Base-by-base conservation (phyloP, 805 yeast species). In the Brettanomyces bruxellensis region DNA sequence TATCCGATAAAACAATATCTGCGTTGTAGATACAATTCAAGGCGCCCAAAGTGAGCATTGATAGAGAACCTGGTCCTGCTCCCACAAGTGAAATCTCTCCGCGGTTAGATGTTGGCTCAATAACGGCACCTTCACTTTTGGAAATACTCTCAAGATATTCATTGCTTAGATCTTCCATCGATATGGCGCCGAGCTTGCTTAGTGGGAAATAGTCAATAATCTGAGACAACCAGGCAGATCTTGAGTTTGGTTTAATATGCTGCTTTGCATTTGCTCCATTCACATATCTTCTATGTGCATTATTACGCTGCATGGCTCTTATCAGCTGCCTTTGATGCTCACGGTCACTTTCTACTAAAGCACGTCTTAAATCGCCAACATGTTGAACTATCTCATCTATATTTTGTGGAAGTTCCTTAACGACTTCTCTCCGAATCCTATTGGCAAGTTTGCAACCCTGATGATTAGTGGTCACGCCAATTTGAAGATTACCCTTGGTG, bases 141-240 rank as follows among this genome's bases (percentile, higher is more conserved):
- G 38, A 40, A 25, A 23, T 42, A 14, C 13, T 12, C 6, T 14
- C 24, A n/a, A 25, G 34, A 53, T 4, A 59, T 49, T 13, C 13
- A 11, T 63, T 61, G 1, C 76, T 62, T 45, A 86, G 68, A 52
- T 82, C 84, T 13, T 76, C 76, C 14, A 85, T 62, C 1, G 82
- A 73, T 1, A 90, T 57, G 2, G 70, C 68, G 1, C 83, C 81
- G 37, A 90, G 70, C 55, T 77, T 73, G 6, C 69, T 66, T 40
- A 90, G 68, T 3, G 98, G 98, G 57, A 78, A 90, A 61, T 91
- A 90, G 56, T 90, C 97, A 44, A 91, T 91, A 45, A 89, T 77
- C 58, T 90, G 97, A 3, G 89, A 77, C 45, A 90, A 67, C 95
- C 96, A 91, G 56, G 95, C 73, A 25, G 87, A 72, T 55, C 93